Evolutionary conservation across 805 yeast genomes (phyloP).

Genomic region (Candida incommunis): DNA sequence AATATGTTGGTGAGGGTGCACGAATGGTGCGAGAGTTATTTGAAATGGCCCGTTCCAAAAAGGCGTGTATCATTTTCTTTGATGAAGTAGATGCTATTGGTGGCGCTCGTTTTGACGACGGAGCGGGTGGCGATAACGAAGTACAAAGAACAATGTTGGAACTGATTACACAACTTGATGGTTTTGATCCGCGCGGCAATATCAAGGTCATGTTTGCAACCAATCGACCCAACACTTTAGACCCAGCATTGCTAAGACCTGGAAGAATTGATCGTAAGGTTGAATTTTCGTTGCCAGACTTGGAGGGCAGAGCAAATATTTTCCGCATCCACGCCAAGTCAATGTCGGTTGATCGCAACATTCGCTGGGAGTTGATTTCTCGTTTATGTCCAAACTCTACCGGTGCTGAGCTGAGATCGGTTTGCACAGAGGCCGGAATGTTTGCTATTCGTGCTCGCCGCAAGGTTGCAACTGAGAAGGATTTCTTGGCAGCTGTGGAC

Average conservation of each 20-base stretch:
- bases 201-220: conserved; percentile 99
- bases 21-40: conserved; percentile 97
- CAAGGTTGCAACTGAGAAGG: conserved; percentile 97
- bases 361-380: conserved; percentile 96
- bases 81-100: conserved; percentile 99
- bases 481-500: conserved; percentile 93
- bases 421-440: conserved; percentile 99
- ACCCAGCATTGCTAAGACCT: conserved; percentile 94
- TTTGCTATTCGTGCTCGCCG: conserved; percentile 97
- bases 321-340: conserved; percentile 95
- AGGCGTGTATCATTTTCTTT: conserved; percentile 94
- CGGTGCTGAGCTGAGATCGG: conserved; percentile 97
- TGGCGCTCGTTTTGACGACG: conserved; percentile 99
- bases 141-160: conserved; percentile 99
- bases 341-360: conserved; percentile 94
- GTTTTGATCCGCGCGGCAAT: conserved; percentile 97
- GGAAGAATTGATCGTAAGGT: conserved; percentile 99
- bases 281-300: conserved; percentile 89
- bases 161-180: conserved; percentile 92
- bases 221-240: conserved; percentile 93
- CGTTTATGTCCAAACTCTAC: conserved; percentile 96
- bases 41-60: conserved; percentile 97
- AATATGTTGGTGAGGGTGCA: conserved; percentile 99
- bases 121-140: conserved; percentile 98
- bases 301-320: conserved; percentile 96